phyloP scores from a whole-genome alignment of 192 early-diverging fungal species.

The Coemansia sp. region DNA sequence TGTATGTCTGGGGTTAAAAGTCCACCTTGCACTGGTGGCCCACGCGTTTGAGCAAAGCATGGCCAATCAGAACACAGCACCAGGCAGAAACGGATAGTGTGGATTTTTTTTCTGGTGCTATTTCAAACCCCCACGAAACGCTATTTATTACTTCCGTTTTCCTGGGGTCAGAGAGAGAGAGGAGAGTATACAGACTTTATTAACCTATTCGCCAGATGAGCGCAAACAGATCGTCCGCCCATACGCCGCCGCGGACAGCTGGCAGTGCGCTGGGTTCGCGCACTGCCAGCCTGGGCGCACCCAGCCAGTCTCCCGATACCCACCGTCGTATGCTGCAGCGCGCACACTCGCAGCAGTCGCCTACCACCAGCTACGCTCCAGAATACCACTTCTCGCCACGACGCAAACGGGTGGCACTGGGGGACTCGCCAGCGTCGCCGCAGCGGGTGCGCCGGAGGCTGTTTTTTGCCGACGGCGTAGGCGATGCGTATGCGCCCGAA shows the following conservation, averaged over 20 bases:
- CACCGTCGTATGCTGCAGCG: conserved; percentile 37
- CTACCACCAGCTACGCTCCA: neutral
- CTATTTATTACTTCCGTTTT: conserved; percentile 1
- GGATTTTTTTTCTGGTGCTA: too few species aligned
- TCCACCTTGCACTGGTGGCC: conserved; percentile 18
- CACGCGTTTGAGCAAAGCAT: conserved; percentile 4
- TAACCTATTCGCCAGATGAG: too few species aligned
- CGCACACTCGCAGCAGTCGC: conserved; percentile 31
- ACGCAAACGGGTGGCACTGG: conserved; percentile 15
- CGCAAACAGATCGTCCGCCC: too few species aligned
- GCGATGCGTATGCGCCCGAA: conserved; percentile 19
- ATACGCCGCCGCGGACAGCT: conserved; percentile 15
- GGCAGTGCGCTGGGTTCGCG: conserved; percentile 30
- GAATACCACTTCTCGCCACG: conserved; percentile 4
- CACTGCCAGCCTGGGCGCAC: conserved; percentile 31
- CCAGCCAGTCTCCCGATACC: conserved; percentile 29
- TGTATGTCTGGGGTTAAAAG: conserved; percentile 18
- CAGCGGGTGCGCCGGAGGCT: conserved; percentile 46
- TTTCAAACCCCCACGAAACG: too few species aligned
- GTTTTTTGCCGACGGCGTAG: conserved; percentile 43
- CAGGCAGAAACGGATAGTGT: too few species aligned
- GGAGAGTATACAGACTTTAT: too few species aligned
- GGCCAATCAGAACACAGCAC: conserved; percentile 29
- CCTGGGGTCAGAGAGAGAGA: too few species aligned
- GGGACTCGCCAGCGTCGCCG: conserved; percentile 20